Percentiles rank a stretch among this genome's conserved stretches.
Evolutionary conservation across 2,329 filamentous ascomycete species (phyloP).

Genomic region (Alternaria postmessia): DNA sequence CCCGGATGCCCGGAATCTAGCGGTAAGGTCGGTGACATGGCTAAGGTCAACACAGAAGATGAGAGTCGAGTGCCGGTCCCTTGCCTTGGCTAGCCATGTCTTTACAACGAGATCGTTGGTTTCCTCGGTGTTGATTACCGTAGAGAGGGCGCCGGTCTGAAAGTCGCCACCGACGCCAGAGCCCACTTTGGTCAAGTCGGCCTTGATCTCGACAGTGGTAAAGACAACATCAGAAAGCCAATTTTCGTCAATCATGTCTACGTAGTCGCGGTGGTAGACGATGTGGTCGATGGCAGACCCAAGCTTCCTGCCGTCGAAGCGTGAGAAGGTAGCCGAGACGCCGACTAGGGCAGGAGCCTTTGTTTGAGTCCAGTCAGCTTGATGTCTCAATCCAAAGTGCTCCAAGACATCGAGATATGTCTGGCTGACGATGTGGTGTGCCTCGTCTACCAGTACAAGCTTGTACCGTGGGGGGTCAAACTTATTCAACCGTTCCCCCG

Average conservation of each 20-base stretch:
- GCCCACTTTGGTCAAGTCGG: slow-evolving; percentile 77
- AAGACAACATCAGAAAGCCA: slow-evolving; percentile 94
- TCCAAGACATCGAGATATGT: slow-evolving; percentile 77
- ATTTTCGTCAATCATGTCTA: slow-evolving; percentile 85
- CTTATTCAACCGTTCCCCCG: slow-evolving; percentile 77
- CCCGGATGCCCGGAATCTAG: slow-evolving; percentile 77
- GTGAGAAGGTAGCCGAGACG: slow-evolving; percentile 82
- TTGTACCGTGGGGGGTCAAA: slow-evolving; percentile 85
- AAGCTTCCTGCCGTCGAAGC: slow-evolving; percentile 83
- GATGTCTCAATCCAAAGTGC: slow-evolving; percentile 76
- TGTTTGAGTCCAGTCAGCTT: slow-evolving; percentile 48
- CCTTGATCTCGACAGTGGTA: slow-evolving; percentile 86
- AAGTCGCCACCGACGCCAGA: slow-evolving; percentile 78
- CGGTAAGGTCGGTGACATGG: slow-evolving; percentile 79
- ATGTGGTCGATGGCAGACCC: slow-evolving; percentile 92
- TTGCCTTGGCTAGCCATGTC: slow-evolving; percentile 82
- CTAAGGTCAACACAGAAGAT: slow-evolving; percentile 93
- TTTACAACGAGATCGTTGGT: slow-evolving; percentile 86
- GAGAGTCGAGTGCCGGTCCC: slow-evolving; percentile 79
- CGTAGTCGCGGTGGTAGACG: slow-evolving; percentile 88
- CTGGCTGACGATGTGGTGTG: slow-evolving; percentile 91
- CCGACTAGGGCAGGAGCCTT: slow-evolving; percentile 72
- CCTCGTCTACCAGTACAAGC: slow-evolving; percentile 91
- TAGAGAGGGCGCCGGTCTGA: slow-evolving; percentile 76
- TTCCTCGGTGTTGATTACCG: slow-evolving; percentile 80